Conservation (phyloP, 805 yeast genomes). For the Teunomyces tritomae region DNA sequence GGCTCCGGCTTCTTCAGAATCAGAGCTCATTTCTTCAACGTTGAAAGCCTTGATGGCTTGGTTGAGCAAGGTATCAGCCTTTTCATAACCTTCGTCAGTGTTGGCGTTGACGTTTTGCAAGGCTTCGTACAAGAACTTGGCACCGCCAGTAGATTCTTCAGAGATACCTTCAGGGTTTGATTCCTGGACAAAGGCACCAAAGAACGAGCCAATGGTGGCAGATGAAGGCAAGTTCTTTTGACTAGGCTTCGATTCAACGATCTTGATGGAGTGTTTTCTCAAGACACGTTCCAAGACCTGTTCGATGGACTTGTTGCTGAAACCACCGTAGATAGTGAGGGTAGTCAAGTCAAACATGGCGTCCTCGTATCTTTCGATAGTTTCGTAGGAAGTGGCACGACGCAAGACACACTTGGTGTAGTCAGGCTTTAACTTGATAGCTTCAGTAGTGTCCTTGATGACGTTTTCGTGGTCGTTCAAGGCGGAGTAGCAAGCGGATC, state of each 20-base stretch:
- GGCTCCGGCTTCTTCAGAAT: conserved; percentile 37
- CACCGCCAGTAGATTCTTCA: conserved; percentile 55
- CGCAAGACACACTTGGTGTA: conserved; percentile 89
- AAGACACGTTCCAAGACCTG: conserved; percentile 82
- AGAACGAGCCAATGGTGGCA: conserved; percentile 79
- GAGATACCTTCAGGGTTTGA: conserved; percentile 46
- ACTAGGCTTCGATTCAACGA: conserved; percentile 56
- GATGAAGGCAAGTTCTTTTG: conserved; percentile 71
- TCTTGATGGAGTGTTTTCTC: conserved; percentile 71
- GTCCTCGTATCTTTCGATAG: conserved; percentile 70
- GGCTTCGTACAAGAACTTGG: conserved; percentile 62
- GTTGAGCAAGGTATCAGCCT: conserved; percentile 55
- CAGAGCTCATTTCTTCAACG: conserved; percentile 28
- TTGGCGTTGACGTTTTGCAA: conserved; percentile 51
- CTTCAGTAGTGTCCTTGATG: conserved; percentile 81
- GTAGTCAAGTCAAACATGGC: conserved; percentile 92
- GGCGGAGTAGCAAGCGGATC: conserved; percentile 94
- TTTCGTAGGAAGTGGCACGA: conserved; percentile 90
- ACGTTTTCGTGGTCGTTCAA: conserved; percentile 78
- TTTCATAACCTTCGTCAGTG: conserved; percentile 58
- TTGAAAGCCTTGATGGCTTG: conserved; percentile 56
- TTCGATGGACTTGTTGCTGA: conserved; percentile 74
- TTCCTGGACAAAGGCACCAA: conserved; percentile 76
- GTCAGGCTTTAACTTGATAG: conserved; percentile 82
- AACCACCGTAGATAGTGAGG: conserved; percentile 79